These are phyloP conservation scores for Paramyrothecium roridum DNA, from an alignment of 2,329 filamentous ascomycete genomes.

Conservation along the genomic window DNA sequence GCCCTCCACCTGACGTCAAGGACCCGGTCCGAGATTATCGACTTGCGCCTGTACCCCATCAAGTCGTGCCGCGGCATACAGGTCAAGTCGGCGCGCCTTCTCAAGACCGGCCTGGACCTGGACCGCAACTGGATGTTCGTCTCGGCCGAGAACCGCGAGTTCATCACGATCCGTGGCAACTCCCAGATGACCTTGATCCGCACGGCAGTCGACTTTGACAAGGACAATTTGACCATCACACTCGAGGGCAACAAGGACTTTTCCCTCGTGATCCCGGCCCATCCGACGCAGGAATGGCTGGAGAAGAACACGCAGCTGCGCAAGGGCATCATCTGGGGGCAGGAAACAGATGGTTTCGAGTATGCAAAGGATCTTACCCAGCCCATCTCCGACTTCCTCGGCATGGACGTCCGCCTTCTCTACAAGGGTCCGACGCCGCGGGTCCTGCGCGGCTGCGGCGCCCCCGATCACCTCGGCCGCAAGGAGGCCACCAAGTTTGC, in stretches of 20 bases:
- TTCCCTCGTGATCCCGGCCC: conserved; percentile 50
- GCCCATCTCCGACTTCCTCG: conserved; percentile 53
- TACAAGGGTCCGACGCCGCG: conserved; percentile 60
- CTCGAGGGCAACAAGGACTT: conserved; percentile 29
- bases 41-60: conserved; percentile 58
- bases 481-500: conserved; percentile 54
- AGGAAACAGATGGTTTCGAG: conserved; percentile 53
- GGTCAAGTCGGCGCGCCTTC: conserved; percentile 46
- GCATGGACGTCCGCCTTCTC: conserved; percentile 51
- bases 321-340: conserved; percentile 56
- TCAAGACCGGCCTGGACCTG: conserved; percentile 55
- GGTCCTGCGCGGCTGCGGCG: conserved; percentile 53
- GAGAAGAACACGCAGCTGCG: conserved; percentile 43
- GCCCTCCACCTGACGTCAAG: too few relatives aligned
- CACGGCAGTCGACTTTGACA: conserved; percentile 23
- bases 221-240: conserved; percentile 44
- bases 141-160: conserved; percentile 46
- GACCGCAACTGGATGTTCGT: conserved; percentile 68
- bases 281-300: conserved; percentile 52
- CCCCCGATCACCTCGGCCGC: conserved; percentile 48
- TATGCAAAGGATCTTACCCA: conserved; percentile 49
- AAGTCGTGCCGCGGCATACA: conserved; percentile 64
- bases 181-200: conserved; percentile 59
- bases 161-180: conserved; percentile 60
- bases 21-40: conserved; percentile 12